phyloP scores from a whole-genome alignment of 1,284 basidiomycete species.

The Cystobasidiaceae sp. region DNA sequence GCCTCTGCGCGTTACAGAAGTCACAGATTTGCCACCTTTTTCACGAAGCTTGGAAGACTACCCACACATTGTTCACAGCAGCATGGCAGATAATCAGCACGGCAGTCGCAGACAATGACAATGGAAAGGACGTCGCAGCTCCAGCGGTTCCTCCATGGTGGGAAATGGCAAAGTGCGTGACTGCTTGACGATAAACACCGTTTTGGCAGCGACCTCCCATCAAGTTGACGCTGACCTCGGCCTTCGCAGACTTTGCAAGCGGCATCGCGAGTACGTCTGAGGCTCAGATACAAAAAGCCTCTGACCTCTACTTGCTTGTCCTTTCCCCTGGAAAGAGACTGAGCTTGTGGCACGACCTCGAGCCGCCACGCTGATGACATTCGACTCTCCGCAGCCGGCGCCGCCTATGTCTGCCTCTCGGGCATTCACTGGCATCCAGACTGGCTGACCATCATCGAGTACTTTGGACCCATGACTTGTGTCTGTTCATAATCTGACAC shows the following conservation, averaged over 20 bases:
- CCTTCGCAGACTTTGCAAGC: conserved; percentile 19
- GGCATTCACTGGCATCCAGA: conserved; percentile 11
- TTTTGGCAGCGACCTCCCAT: too few relatives aligned
- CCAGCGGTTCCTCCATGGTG: conserved; percentile 17
- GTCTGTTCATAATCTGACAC: neutral
- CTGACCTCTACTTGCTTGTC: too few relatives aligned
- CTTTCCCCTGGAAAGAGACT: neutral
- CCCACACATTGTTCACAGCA: too few relatives aligned
- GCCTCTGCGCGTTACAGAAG: too few relatives aligned
- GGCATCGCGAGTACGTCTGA: conserved; percentile 11
- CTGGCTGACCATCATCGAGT: conserved; percentile 12
- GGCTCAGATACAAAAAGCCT: too few relatives aligned
- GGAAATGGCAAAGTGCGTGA: conserved; percentile 29
- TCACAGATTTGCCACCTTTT: too few relatives aligned
- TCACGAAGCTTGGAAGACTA: too few relatives aligned
- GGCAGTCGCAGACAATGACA: neutral
- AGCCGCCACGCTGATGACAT: too few relatives aligned
- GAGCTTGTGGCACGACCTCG: too few relatives aligned
- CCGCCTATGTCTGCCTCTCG: conserved; percentile 11
- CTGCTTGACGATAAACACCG: too few relatives aligned
- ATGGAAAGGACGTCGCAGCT: conserved; percentile 1
- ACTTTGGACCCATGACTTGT: neutral
- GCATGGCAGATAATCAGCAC: too few relatives aligned
- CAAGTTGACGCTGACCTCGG: too few relatives aligned
- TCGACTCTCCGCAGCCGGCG: neutral